Conservation (phyloP, 805 yeast genomes). For the Suhomyces canberraensis region DNA sequence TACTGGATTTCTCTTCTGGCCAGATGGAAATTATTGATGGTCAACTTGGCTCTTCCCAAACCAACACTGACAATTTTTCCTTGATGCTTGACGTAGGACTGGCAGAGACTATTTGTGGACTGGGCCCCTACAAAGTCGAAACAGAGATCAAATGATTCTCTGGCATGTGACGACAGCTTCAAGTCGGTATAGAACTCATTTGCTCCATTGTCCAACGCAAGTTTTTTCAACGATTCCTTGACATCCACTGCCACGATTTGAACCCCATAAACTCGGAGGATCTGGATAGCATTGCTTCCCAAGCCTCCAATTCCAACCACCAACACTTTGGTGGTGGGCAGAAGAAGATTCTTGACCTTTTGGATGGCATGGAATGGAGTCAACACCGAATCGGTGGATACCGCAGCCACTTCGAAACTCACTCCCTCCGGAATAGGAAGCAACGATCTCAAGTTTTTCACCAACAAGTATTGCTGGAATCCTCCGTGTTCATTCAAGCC, state of each 20-base stretch:
- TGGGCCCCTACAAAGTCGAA: conserved; percentile 40
- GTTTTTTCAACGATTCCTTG: conserved; percentile 22
- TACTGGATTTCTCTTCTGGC: conserved; percentile 42
- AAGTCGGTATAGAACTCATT: conserved; percentile 37
- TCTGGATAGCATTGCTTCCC: conserved; percentile 43
- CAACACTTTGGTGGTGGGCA: conserved; percentile 35
- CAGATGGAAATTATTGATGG: conserved; percentile 30
- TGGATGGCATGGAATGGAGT: conserved; percentile 43
- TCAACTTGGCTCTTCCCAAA: conserved; percentile 32
- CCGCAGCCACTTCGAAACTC: conserved; percentile 37
- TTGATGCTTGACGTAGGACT: conserved; percentile 26
- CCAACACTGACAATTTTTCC: conserved; percentile 46
- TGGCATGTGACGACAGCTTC: conserved; percentile 19
- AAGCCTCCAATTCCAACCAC: conserved; percentile 43
- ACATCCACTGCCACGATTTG: conserved; percentile 32
- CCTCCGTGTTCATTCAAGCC: conserved; percentile 42
- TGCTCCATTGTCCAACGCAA: conserved; percentile 39
- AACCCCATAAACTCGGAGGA: conserved; percentile 30
- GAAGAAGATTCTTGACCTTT: conserved; percentile 26
- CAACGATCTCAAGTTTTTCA: conserved; percentile 32
- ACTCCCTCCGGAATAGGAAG: conserved; percentile 41
- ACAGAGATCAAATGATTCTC: conserved; percentile 36
- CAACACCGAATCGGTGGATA: conserved; percentile 40
- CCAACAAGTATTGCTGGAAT: conserved; percentile 36
- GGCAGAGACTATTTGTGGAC: conserved; percentile 26